These are phyloP conservation scores for Amanita muscaria DNA, from an alignment of 768 basidiomycete genomes.

Conservation along the genomic window DNA sequence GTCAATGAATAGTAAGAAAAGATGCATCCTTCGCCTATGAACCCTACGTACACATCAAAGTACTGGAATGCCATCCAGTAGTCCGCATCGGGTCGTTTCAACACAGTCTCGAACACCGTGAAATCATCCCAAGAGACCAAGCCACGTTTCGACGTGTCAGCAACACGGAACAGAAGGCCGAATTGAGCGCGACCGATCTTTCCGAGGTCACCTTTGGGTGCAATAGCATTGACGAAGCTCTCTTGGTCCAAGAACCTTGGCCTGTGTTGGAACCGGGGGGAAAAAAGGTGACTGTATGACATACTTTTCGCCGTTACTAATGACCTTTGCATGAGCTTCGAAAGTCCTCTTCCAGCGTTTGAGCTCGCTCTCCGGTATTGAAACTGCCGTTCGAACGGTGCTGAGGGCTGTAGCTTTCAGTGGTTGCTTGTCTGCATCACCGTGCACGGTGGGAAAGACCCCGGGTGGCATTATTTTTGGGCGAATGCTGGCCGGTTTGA, in stretches of 20 bases:
- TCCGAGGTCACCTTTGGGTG: slow-evolving; percentile 73
- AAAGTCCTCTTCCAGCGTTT: slow-evolving; percentile 86
- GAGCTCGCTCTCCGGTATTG: slow-evolving; percentile 73
- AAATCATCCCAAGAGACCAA: slow-evolving; percentile 94
- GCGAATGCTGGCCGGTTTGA: slow-evolving; percentile 27
- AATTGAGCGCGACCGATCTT: slow-evolving; percentile 87
- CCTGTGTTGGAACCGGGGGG: slow-evolving; percentile 12
- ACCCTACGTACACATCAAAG: slow-evolving; percentile 75
- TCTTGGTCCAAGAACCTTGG: slow-evolving; percentile 77
- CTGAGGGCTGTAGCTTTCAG: slow-evolving; percentile 48
- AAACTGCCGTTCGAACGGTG: slow-evolving; percentile 58
- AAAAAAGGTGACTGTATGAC: slow-evolving; percentile 23
- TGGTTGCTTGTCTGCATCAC: slow-evolving; percentile 40
- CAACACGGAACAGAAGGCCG: slow-evolving; percentile 82
- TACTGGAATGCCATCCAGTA: slow-evolving; percentile 96
- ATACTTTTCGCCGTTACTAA: slow-evolving; percentile 80
- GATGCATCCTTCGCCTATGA: neutral
- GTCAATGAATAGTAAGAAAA: neutral
- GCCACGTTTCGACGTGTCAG: slow-evolving; percentile 68
- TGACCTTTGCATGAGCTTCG: slow-evolving; percentile 66
- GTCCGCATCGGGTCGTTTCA: slow-evolving; percentile 93
- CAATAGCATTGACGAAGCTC: slow-evolving; percentile 92
- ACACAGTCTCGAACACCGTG: slow-evolving; percentile 84
- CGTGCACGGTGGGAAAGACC: slow-evolving; percentile 43
- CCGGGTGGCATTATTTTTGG: slow-evolving; percentile 28